Conservation (phyloP, 2,329 filamentous ascomycete genomes). For the Phialemoniopsis sp. region DNA sequence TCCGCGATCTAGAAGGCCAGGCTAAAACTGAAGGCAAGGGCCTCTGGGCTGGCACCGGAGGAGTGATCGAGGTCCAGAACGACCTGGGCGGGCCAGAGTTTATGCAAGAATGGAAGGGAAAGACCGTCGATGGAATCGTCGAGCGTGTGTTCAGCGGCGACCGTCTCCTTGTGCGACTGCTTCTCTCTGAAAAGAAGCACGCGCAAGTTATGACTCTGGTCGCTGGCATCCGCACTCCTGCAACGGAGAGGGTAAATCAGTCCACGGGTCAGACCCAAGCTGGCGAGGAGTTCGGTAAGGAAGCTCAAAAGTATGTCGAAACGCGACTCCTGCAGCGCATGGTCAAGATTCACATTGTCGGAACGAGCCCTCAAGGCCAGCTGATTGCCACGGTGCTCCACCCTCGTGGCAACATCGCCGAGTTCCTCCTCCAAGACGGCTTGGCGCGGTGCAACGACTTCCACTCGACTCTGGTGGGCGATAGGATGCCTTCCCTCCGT, state of each 20-base stretch:
- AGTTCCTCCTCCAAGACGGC: conserved; percentile 83
- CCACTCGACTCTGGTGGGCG: conserved; percentile 87
- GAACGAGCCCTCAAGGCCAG: conserved; percentile 84
- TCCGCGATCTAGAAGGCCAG: conserved; percentile 71
- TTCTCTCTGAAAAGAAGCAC: conserved; percentile 80
- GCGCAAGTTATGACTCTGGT: conserved; percentile 83
- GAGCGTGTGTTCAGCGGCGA: conserved; percentile 92
- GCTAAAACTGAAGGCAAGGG: conserved; percentile 79
- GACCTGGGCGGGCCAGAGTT: conserved; percentile 79
- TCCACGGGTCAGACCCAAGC: conserved; percentile 77
- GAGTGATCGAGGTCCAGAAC: conserved; percentile 72
- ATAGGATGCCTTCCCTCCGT: conserved; percentile 81
- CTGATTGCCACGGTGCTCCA: conserved; percentile 86
- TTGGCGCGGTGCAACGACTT: conserved; percentile 92
- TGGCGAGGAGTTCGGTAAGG: conserved; percentile 85
- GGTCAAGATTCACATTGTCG: conserved; percentile 78
- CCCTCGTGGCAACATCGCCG: conserved; percentile 87
- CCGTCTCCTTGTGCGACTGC: conserved; percentile 77
- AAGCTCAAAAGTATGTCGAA: conserved; percentile 86
- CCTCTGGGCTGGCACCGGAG: conserved; percentile 66
- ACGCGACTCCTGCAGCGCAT: conserved; percentile 79
- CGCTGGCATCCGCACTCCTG: conserved; percentile 82
- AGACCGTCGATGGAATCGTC: conserved; percentile 78
- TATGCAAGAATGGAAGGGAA: conserved; percentile 78
- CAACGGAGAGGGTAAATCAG: conserved; percentile 79